Conservation (phyloP, 2,329 filamentous ascomycete species). For the Thielaviopsis cerberus region DNA sequence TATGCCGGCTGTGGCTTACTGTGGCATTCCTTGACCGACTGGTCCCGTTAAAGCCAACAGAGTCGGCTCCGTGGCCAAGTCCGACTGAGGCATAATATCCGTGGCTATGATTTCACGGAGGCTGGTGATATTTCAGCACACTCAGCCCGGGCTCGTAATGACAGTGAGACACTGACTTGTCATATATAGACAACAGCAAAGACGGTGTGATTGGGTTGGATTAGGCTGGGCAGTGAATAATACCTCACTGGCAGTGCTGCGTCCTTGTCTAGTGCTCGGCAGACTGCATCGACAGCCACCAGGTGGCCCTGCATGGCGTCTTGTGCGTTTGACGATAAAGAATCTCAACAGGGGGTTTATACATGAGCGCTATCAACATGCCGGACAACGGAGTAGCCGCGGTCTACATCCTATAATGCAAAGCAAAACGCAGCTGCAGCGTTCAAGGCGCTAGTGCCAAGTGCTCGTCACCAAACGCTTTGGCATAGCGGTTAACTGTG, state of each 20-base stretch:
- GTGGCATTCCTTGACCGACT: background rate
- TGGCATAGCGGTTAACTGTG: background rate
- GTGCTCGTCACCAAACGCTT: background rate
- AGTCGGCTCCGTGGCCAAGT: background rate
- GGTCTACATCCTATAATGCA: background rate
- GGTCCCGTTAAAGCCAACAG: background rate
- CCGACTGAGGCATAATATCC: background rate
- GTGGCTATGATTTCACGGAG: background rate
- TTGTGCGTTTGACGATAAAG: background rate
- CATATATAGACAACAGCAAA: background rate
- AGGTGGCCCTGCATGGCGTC: background rate
- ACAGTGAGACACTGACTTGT: background rate
- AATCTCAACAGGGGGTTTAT: background rate
- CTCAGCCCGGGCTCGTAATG: background rate
- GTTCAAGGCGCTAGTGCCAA: background rate
- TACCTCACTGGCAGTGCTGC: background rate
- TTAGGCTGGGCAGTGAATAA: background rate
- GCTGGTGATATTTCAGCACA: background rate
- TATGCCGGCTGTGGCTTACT: background rate
- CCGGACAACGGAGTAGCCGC: background rate
- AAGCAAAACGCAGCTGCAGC: background rate
- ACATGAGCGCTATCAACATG: background rate
- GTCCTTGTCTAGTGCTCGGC: background rate
- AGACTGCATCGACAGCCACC: background rate
- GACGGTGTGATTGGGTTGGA: background rate